Base-by-base conservation (phyloP, 1,284 basidiomycete species). In the Trichosporon ovoides region DNA sequence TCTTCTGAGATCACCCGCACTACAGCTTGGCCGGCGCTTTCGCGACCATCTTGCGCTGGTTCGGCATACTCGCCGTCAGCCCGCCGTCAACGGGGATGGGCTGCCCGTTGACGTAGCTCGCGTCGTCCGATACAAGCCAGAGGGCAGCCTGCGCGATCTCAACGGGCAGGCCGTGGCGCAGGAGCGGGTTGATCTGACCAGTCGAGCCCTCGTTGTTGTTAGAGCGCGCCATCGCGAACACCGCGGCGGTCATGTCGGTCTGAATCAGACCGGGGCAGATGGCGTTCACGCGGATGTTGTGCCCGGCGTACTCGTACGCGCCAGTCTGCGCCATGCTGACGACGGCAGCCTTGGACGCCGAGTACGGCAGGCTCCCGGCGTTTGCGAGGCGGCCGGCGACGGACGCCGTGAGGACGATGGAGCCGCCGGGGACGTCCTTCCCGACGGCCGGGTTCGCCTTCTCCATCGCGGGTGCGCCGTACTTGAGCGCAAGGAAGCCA, bases 61-160 rank as follows among this genome's bases (percentile, higher is more conserved):
- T 85, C 3, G 89, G 88, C 65, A 84, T 81, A 3, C 87, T 87
- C 31, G 85, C 80, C 10, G 86, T 84, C 57, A 94, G 74, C 0
- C 90, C 92, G 7, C 93, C 94, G 68, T 94, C 92, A 19, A 93
- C 87, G 0, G 87, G 86, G 36, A 92, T 82, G 62, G 87, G 87
- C 68, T 94, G 88, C 11, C 91, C 93, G 70, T 95, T 97, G 57
- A 97, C 85, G 73, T 95, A 94, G 70, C 89, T 92, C 1, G 91
- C 86, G 60, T 92, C 90, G 68, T 93, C 91, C 40, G 89, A 91
- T 11, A 89, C 92, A 43, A 97, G 80, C 80, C 94, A 96, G 19
- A 91, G 78, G 0, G 88, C 89, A 35, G 84, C 84, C 59, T 89
- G 86, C 1, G 91, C 92, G 56, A 96, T 88, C 59, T 79, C 91